phyloP scores from a whole-genome alignment of 495 filamentous ascomycete genomes.

The Antarctomyces pellizariae region DNA sequence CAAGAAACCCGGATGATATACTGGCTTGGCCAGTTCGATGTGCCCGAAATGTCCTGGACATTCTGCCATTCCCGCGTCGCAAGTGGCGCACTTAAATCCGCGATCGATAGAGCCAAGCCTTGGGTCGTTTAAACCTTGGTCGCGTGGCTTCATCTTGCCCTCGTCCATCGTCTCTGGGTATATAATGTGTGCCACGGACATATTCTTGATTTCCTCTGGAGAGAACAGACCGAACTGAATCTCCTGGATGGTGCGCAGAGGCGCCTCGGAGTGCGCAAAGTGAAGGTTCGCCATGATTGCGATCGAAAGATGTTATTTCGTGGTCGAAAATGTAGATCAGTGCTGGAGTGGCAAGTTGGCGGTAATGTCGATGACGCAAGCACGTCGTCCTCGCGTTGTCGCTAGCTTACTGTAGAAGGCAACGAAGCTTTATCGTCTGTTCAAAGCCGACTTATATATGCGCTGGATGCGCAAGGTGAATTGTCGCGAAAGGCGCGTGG shows the following conservation, averaged over 20 bases:
- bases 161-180: constrained; percentile 99
- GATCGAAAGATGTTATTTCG: constrained; percentile 3
- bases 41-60: constrained; percentile 97
- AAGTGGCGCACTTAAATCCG: constrained; percentile 82
- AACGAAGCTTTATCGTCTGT: constrained; percentile 2
- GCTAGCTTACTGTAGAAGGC: constrained; percentile 2
- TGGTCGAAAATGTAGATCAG: neutral
- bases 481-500: constrained; percentile 9
- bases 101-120: constrained; percentile 87
- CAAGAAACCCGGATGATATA: constrained; percentile 90
- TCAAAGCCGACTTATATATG: constrained; percentile 4
- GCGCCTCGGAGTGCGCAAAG: constrained; percentile 82
- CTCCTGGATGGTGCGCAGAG: constrained; percentile 84
- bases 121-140: constrained; percentile 79
- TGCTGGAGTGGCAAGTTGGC: constrained; percentile 1
- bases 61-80: constrained; percentile 77
- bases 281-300: constrained; percentile 88
- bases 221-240: constrained; percentile 95
- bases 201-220: constrained; percentile 91
- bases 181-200: constrained; percentile 81
- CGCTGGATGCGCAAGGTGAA: constrained; percentile 6
- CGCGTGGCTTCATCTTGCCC: constrained; percentile 61
- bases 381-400: neutral
- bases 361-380: constrained; percentile 1
- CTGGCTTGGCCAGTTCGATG: constrained; percentile 84